Base-by-base conservation (phyloP, 2,329 filamentous ascomycete genomes). In the Colletotrichum incanum region DNA sequence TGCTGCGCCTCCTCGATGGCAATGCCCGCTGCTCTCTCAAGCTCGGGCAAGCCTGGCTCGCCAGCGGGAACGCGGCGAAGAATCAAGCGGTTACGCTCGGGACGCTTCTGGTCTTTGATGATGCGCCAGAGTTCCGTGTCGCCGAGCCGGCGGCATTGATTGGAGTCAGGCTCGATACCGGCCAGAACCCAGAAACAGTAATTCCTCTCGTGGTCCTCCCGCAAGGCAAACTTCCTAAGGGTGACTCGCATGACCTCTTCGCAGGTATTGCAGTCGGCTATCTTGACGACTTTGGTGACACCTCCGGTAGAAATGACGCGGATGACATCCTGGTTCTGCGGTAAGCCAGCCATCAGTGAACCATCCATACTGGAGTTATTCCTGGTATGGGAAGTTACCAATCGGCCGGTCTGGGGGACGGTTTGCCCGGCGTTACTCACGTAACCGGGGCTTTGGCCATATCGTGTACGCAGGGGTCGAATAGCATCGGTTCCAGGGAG, bases 141-240 rank as follows among this genome's bases (percentile, higher is more conserved):
- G 43, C 92, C 92, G 49, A 98, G 87, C 61, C 94, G 91, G 72
- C 95, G 92, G 80, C 94, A 97, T 78, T 95, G 91, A 61, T 88
- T 89, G 39, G 94, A 93, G 76, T 96, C 93, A 1, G 95, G 92
- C 59, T 98, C 94, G 49, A 94, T 86, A 62, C 95, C 96, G 75
- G 94, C 92, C 71, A 98, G 87, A 1, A 98, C 93, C 86, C 96
- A 98, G 84, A 99, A 98, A 85, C 95, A 98, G 84, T 98, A 98
- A 79, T 97, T 98, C 77, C 95, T 91, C 80, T 96, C 93, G 78
- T 98, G 95, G 74, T 96, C 94, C 79, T 98, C 95, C 28, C 95
- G 93, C 39, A 98, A 88, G 50, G 92, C 91, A 74, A 98, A 94
- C 81, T 98, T 98, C 76, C 93, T 91, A 55, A 98, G 84, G 0